Conservation (phyloP, 148 eudicot species). For the Limonium bicolor region DNA sequence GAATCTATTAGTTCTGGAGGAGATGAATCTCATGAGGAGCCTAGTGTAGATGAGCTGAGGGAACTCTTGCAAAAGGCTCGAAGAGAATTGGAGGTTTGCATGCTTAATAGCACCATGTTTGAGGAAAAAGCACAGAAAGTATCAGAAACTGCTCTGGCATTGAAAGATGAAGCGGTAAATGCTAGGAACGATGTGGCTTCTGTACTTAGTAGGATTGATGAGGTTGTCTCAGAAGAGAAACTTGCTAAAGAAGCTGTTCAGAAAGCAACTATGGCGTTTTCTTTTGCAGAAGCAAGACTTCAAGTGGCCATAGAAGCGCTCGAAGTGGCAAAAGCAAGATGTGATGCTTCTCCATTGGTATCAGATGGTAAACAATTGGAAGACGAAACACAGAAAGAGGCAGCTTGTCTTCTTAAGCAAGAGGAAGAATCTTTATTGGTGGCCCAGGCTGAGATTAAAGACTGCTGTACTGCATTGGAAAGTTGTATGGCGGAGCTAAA, state of each 20-base stretch:
- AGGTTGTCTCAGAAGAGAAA: constrained; percentile 46
- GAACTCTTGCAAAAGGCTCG: constrained; percentile 50
- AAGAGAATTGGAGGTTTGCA: constrained; percentile 74
- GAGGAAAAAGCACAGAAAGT: constrained; percentile 86
- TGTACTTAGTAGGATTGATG: constrained; percentile 33
- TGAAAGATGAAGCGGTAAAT: constrained; percentile 64
- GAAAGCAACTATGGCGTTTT: constrained; percentile 68
- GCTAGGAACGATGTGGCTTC: constrained; percentile 51
- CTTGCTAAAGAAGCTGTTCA: constrained; percentile 63
- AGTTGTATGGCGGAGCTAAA: constrained; percentile 55
- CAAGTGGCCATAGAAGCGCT: constrained; percentile 53
- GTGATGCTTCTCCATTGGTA: constrained; percentile 12
- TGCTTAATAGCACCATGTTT: constrained; percentile 61
- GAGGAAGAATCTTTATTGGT: constrained; percentile 41
- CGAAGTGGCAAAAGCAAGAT: constrained; percentile 32
- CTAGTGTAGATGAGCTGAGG: constrained; percentile 46
- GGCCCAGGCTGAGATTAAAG: constrained; percentile 51
- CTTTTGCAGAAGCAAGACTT: constrained; percentile 78
- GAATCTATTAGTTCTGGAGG: constrained; percentile 22
- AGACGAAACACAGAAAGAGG: constrained; percentile 29
- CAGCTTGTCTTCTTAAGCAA: constrained; percentile 16
- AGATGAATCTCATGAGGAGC: constrained; percentile 26
- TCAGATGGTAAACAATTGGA: constrained; percentile 24
- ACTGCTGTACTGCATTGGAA: constrained; percentile 34
- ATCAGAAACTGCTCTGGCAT: constrained; percentile 74